A percentile compares a stretch with the other conserved stretches of the same genome.
These are phyloP conservation scores for Pyrus pyrifolia DNA, from an alignment of 306 rosid genomes.

Conservation along the genomic window DNA sequence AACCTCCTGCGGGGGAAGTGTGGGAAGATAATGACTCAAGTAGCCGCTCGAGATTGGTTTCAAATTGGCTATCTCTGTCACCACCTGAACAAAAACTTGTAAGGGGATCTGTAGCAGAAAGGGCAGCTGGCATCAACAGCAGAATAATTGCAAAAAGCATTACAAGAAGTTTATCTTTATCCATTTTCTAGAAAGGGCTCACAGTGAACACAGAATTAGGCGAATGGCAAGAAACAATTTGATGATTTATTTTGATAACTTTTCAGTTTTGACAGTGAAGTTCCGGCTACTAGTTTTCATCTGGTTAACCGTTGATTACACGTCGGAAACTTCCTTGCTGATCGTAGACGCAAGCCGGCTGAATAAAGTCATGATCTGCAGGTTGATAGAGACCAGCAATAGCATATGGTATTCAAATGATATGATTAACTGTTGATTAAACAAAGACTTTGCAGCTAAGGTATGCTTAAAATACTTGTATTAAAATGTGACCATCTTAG, in stretches of 20 bases:
- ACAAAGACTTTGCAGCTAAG: neutral
- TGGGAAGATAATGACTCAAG: conserved; percentile 33
- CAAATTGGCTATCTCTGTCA: conserved; percentile 23
- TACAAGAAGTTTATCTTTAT: conserved; percentile 1
- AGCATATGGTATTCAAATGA: neutral
- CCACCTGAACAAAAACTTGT: conserved; percentile 20
- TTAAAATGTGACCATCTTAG: neutral
- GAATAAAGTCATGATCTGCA: neutral
- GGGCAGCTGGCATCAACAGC: conserved; percentile 1
- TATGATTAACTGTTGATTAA: neutral
- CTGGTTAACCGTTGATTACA: neutral
- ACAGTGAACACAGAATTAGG: neutral
- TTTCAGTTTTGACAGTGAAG: neutral
- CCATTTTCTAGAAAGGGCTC: neutral
- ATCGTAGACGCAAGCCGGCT: neutral
- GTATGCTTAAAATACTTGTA: neutral
- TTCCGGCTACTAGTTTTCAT: neutral
- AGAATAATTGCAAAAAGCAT: conserved; percentile 20
- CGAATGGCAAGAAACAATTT: neutral
- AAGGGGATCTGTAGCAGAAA: conserved; percentile 31
- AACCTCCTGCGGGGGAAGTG: conserved; percentile 33
- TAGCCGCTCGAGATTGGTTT: conserved; percentile 31
- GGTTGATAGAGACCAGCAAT: neutral
- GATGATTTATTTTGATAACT: neutral
- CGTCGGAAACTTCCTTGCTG: neutral